Percentiles rank a stretch among this genome's conserved stretches.
These are phyloP conservation scores for Cucumis sativus DNA, from an alignment of 306 rosid genomes.

Conservation along the genomic window DNA sequence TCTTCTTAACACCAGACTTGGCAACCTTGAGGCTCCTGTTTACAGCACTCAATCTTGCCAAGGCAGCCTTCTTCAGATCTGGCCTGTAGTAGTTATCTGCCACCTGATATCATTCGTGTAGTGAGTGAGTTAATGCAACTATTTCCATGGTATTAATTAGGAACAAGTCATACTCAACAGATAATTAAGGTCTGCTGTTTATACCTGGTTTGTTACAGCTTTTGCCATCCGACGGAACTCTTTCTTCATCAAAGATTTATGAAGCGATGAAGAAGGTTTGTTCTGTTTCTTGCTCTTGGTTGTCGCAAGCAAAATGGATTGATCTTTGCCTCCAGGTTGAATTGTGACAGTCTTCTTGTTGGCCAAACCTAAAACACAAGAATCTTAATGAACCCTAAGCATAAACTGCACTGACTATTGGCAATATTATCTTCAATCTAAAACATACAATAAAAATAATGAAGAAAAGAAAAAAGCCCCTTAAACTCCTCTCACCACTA, in stretches of 20 bases:
- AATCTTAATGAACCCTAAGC: not conserved
- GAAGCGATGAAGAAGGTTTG: constrained; percentile 68
- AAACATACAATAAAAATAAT: too few relatives aligned
- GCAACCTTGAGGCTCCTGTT: constrained; percentile 75
- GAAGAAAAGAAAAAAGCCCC: not conserved
- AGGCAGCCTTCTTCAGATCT: constrained; percentile 75
- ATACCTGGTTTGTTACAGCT: constrained; percentile 72
- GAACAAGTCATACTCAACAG: not conserved
- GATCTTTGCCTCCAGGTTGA: constrained; percentile 63
- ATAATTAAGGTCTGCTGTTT: not conserved
- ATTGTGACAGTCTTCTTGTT: constrained; percentile 87
- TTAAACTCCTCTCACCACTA: not conserved
- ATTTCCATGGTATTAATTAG: not conserved
- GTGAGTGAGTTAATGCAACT: not conserved
- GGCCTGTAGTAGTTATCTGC: constrained; percentile 65
- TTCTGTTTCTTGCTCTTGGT: constrained; percentile 83
- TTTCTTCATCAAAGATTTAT: constrained; percentile 84
- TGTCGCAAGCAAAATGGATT: constrained; percentile 67
- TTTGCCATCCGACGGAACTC: constrained; percentile 78
- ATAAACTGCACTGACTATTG: not conserved
- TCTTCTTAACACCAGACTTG: constrained; percentile 90
- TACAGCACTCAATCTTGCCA: constrained; percentile 85
- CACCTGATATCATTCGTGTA: constrained; percentile 22
- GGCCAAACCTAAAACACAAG: constrained; percentile 56
- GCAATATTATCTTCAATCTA: not conserved